Base-by-base conservation (phyloP, 352 stramenopile genomes). In the Salisapilia sapeloensis region DNA sequence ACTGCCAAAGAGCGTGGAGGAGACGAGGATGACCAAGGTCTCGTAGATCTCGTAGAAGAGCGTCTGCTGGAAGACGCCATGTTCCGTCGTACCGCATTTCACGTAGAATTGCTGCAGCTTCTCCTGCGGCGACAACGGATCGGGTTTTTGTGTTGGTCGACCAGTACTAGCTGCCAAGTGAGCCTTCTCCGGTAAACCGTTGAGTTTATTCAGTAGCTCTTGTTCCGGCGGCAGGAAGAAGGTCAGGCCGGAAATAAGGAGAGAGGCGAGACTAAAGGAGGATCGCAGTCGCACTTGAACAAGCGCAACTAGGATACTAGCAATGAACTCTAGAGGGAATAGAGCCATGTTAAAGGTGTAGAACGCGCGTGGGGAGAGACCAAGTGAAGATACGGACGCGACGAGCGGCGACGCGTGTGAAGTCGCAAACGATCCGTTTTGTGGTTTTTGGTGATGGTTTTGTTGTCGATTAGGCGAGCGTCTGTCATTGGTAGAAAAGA, bases 1-100 rank as follows among this genome's bases (percentile, higher is more conserved):
- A 36, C 60, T 69, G 8, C 53, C 57, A 3, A 67, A 19, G 6
- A 69, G 46, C 16, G 58, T 60, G 14, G 65, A 82, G 13, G 59
- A 71, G 24, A 61, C 47, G 15, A 83, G 46, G 25, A 83, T 56
- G 29, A 86, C 58, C 19, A 86, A 51, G 59, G 78, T 82, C 48
- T 86, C 70, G 55, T 79, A 82, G 16, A 86, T 51, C 47, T 86
- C 70, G 38, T 63, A 83, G 52, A 83, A 86, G 21, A 86, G 45
- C 42, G 63, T 80, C 39, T 86, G 66, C 30, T 49, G 46, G 39
- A 86, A 77, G 5, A 77, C 48, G 20, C 61, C 61, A 7, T 48
- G 45, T 45, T 79, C 59, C 0, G 69, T 86, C 49, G 64, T 65
- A 35, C 64, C 62, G 26, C 70, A 55, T 11, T 67, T 67, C 21